Conservation (phyloP, 306 rosid species). For the Pterocarpus macrocarpus region DNA sequence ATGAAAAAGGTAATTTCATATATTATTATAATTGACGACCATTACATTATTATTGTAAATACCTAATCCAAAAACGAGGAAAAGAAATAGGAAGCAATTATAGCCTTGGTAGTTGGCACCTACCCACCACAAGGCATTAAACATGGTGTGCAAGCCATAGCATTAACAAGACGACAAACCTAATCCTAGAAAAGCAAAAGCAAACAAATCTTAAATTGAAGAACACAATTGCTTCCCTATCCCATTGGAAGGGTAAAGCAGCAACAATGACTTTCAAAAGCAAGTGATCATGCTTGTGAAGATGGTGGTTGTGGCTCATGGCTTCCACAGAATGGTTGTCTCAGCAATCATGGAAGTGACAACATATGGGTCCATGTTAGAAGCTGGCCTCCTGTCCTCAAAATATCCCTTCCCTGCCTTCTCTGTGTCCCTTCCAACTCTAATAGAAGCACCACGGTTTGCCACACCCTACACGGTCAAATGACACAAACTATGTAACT, state of each 20-base stretch:
- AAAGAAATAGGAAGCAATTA: constrained; percentile 36
- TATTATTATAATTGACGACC: background rate
- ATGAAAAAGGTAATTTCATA: background rate
- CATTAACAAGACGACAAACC: background rate
- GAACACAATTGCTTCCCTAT: background rate
- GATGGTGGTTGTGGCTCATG: constrained; percentile 44
- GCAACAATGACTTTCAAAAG: constrained; percentile 22
- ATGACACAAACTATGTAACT: background rate
- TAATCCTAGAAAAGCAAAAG: constrained; percentile 33
- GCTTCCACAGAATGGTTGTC: constrained; percentile 87
- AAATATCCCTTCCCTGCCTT: constrained; percentile 90
- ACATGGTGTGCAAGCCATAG: background rate
- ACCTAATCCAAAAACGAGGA: background rate
- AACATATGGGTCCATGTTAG: constrained; percentile 98
- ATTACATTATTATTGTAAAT: constrained; percentile 47
- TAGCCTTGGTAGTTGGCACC: constrained; percentile 24
- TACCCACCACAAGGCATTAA: constrained; percentile 14
- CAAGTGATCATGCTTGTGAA: background rate
- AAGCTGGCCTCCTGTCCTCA: constrained; percentile 96
- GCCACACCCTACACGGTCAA: constrained; percentile 79
- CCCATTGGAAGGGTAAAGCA: constrained; percentile 2
- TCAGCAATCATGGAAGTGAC: constrained; percentile 96
- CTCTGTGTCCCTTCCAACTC: constrained; percentile 99
- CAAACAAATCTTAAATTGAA: constrained; percentile 5
- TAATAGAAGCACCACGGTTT: constrained; percentile 92